Conservation (phyloP, 768 basidiomycete genomes). For the Hortiboletus flavorubellus region DNA sequence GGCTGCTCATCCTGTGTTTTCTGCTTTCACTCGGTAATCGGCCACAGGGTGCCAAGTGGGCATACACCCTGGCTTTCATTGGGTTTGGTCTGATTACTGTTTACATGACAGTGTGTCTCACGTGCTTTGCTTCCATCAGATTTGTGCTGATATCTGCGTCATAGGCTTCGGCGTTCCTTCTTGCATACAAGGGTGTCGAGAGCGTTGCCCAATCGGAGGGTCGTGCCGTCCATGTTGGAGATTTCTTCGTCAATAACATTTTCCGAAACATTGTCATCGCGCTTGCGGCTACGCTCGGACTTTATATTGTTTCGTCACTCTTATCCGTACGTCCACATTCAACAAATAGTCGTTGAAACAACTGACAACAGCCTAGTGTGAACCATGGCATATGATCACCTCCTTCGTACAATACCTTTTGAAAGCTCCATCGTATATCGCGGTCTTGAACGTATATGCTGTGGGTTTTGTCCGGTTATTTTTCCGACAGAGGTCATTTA, state of each 20-base stretch:
- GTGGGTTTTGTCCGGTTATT: conserved; percentile 31
- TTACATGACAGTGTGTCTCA: conserved; percentile 83
- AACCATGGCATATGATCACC: conserved; percentile 99
- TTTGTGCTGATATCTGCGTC: conserved; percentile 1
- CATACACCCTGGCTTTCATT: conserved; percentile 80
- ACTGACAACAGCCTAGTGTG: conserved; percentile 51
- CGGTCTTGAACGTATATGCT: conserved; percentile 89
- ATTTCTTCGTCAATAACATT: conserved; percentile 70
- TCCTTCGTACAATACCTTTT: conserved; percentile 91
- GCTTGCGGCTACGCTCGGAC: conserved; percentile 79
- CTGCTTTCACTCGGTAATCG: conserved; percentile 86
- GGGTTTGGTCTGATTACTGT: conserved; percentile 88
- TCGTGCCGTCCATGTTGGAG: conserved; percentile 47
- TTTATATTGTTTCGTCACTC: conserved; percentile 81
- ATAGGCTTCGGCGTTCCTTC: conserved; percentile 72
- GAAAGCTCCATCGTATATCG: conserved; percentile 92
- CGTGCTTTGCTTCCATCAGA: neutral
- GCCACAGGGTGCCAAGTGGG: conserved; percentile 86
- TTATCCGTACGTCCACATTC: conserved; percentile 66
- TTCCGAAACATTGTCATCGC: conserved; percentile 88
- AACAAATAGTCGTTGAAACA: neutral
- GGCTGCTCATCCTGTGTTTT: conserved; percentile 83
- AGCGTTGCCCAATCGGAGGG: conserved; percentile 47
- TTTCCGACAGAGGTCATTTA: neutral
- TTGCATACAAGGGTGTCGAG: conserved; percentile 80